A percentile compares a stretch with the other conserved stretches of the same genome.
Conservation (phyloP, 2,329 filamentous ascomycete species). For the Harringtonia lauricola region DNA sequence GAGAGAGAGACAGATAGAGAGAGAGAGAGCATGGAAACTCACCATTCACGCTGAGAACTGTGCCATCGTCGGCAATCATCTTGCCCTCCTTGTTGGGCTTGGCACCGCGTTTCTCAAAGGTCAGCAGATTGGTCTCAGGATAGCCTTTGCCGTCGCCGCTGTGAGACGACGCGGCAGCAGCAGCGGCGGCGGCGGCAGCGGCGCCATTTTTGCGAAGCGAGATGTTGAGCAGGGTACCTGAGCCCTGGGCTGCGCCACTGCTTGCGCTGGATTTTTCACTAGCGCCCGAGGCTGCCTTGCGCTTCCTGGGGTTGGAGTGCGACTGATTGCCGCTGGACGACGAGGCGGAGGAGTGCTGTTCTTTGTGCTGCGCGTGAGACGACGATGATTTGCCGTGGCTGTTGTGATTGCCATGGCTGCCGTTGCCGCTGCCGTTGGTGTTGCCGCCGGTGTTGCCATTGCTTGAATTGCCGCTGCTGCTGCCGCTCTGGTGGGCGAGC, state of each 20-base stretch:
- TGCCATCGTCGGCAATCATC: slow-evolving; percentile 84
- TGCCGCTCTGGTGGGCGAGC: slow-evolving; percentile 13
- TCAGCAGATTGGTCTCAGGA: slow-evolving; percentile 76
- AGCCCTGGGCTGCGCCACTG: slow-evolving; percentile 12
- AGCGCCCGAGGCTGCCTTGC: slow-evolving; percentile 54
- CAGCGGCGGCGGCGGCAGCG: slow-evolving; percentile 16
- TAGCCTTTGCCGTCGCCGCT: slow-evolving; percentile 20
- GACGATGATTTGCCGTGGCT: background rate
- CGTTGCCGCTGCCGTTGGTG: slow-evolving; percentile 11
- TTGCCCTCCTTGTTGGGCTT: slow-evolving; percentile 59
- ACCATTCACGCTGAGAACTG: slow-evolving; percentile 77
- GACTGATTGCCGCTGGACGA: slow-evolving; percentile 26
- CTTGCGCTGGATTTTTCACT: slow-evolving; percentile 17
- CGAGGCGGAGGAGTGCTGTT: slow-evolving; percentile 10
- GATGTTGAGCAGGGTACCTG: slow-evolving; percentile 6
- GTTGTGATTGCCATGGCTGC: background rate
- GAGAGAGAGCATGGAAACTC: slow-evolving; percentile 22
- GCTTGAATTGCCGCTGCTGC: slow-evolving; percentile 12
- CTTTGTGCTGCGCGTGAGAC: slow-evolving; percentile 12
- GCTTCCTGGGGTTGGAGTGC: slow-evolving; percentile 61
- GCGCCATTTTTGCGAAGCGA: slow-evolving; percentile 10
- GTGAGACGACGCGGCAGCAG: slow-evolving; percentile 26
- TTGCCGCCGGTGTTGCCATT: slow-evolving; percentile 11
- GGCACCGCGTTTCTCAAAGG: slow-evolving; percentile 63
- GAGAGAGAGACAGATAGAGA: background rate